Percentiles rank a stretch among this genome's conserved stretches.
Evolutionary conservation across 2,329 filamentous ascomycete species (phyloP).

Genomic region (Aspergillus intermedius): DNA sequence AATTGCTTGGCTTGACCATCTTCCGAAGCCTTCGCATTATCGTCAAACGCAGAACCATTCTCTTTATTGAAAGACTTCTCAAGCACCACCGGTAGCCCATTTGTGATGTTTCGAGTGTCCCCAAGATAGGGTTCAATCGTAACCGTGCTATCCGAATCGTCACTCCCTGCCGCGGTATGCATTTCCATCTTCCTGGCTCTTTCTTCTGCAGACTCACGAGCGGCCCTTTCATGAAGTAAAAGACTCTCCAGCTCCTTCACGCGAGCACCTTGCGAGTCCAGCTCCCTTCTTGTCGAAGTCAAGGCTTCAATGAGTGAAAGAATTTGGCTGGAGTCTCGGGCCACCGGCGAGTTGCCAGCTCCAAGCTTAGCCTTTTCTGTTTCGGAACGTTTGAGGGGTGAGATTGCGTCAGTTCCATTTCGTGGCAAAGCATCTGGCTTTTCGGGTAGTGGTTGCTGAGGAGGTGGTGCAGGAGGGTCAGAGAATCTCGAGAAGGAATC

Average conservation of each 20-base stretch:
- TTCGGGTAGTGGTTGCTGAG: conserved; percentile 86
- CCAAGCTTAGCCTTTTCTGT: conserved; percentile 64
- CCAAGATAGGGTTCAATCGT: conserved; percentile 41
- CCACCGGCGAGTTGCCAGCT: conserved; percentile 38
- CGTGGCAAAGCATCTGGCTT: conserved; percentile 65
- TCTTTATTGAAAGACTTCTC: conserved; percentile 7
- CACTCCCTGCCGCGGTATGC: conserved; percentile 43
- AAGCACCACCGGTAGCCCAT: conserved; percentile 6
- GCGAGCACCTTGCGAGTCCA: conserved; percentile 72
- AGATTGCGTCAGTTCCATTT: conserved; percentile 39
- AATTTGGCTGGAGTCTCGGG: conserved; percentile 64
- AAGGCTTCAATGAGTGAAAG: conserved; percentile 78
- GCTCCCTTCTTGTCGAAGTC: conserved; percentile 74
- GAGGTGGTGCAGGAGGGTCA: conserved; percentile 86
- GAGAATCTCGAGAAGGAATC: conserved; percentile 82
- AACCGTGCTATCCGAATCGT: conserved; percentile 40
- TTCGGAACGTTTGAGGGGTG: conserved; percentile 64
- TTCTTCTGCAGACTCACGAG: conserved; percentile 78
- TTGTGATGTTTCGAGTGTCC: conserved; percentile 5
- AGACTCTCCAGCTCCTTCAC: conserved; percentile 76
- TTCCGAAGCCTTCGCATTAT: conserved; percentile 9
- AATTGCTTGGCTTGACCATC: conserved; percentile 42
- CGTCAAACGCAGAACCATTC: conserved; percentile 1
- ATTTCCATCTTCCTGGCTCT: conserved; percentile 65
- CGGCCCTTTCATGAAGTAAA: conserved; percentile 70